phyloP scores from a whole-genome alignment of 2,329 filamentous ascomycete genomes.

The Penicillium crustosum region DNA sequence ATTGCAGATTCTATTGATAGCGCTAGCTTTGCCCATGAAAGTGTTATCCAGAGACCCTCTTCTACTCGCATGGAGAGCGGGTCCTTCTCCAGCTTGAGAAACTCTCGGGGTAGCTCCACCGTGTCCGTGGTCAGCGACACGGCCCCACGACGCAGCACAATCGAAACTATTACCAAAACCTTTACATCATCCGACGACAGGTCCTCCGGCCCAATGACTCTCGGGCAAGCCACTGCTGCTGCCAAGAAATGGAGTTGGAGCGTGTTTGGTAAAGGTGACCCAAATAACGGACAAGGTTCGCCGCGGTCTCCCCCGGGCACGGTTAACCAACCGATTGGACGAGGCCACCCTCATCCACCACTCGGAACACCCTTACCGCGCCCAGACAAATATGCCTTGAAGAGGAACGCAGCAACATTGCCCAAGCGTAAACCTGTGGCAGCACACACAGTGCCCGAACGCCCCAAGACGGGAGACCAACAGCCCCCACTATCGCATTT shows the following conservation, averaged over 20 bases:
- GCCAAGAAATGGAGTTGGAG: conserved; percentile 62
- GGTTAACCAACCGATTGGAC: conserved; percentile 72
- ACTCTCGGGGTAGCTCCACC: conserved; percentile 25
- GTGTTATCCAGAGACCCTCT: conserved; percentile 28
- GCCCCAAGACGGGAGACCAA: conserved; percentile 31
- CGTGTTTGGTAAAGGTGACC: conserved; percentile 48
- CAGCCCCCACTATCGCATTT: conserved; percentile 49
- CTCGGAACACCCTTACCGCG: conserved; percentile 75
- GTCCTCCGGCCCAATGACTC: conserved; percentile 42
- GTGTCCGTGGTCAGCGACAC: conserved; percentile 32
- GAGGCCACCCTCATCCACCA: conserved; percentile 77
- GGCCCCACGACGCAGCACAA: conserved; percentile 30
- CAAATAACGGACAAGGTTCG: conserved; percentile 43
- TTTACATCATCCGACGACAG: conserved; percentile 35
- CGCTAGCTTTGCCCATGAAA: conserved; percentile 19
- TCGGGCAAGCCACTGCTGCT: conserved; percentile 54
- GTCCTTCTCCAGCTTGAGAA: conserved; percentile 24
- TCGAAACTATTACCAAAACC: conserved; percentile 32
- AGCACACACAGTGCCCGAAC: conserved; percentile 41
- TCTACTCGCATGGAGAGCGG: conserved; percentile 29
- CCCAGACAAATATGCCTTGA: conserved; percentile 59
- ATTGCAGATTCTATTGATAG: conserved; percentile 48
- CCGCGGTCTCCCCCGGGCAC: conserved; percentile 39
- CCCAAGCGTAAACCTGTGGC: conserved; percentile 66
- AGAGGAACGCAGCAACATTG: conserved; percentile 57